phyloP scores from a whole-genome alignment of 768 basidiomycete genomes.

The Russula olivacea region DNA sequence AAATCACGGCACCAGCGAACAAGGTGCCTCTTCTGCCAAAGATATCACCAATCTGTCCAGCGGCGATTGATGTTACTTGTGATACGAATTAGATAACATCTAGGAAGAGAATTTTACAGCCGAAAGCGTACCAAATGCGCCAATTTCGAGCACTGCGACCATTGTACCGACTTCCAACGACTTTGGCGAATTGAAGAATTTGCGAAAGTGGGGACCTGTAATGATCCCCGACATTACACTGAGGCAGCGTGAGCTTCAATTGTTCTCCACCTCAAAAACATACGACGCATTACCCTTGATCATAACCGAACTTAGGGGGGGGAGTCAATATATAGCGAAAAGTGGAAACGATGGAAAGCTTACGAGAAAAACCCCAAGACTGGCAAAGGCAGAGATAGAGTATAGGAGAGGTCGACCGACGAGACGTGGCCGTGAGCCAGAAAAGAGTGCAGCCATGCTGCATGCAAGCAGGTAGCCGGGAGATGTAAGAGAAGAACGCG shows the following conservation, averaged over 20 bases:
- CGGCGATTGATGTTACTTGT: constrained; percentile 81
- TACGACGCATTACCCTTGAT: constrained; percentile 59
- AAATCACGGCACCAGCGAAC: constrained; percentile 74
- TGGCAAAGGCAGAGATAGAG: constrained; percentile 73
- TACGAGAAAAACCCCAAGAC: constrained; percentile 81
- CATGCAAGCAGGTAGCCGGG: constrained; percentile 34
- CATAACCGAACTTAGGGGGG: constrained; percentile 65
- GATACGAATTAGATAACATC: constrained; percentile 12
- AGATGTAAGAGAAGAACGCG: constrained; percentile 7
- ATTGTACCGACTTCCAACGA: constrained; percentile 81
- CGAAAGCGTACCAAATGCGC: constrained; percentile 67
- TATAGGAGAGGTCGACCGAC: constrained; percentile 77
- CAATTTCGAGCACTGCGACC: constrained; percentile 92
- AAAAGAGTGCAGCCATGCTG: constrained; percentile 43
- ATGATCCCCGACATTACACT: constrained; percentile 92
- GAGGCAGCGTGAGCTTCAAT: constrained; percentile 19
- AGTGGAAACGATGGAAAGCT: constrained; percentile 29
- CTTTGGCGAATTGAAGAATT: constrained; percentile 75
- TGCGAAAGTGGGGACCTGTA: constrained; percentile 75
- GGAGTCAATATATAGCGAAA: constrained; percentile 8
- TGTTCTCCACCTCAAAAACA: background rate
- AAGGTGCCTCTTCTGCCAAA: constrained; percentile 83
- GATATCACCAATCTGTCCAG: constrained; percentile 81
- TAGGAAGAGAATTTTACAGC: background rate
- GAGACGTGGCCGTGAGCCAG: constrained; percentile 43